Percentiles rank a stretch among this genome's conserved stretches.
Conservation (phyloP, 345 rosid genomes). For the Bruguiera parviflora region DNA sequence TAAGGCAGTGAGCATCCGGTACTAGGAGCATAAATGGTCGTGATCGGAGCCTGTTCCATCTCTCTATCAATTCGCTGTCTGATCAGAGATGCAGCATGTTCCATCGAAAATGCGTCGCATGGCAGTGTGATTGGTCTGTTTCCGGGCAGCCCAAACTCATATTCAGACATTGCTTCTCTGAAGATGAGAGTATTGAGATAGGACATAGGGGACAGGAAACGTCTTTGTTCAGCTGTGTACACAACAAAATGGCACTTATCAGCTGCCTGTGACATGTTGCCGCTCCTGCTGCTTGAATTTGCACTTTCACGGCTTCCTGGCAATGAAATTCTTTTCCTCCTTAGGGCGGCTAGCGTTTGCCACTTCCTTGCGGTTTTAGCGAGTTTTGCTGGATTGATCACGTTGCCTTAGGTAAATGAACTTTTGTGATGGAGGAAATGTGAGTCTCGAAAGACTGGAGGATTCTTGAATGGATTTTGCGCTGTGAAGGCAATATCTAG, state of each 20-base stretch:
- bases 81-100: constrained; percentile 22
- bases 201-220: constrained; percentile 29
- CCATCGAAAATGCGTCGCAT: constrained; percentile 31
- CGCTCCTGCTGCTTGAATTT: neutral
- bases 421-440: neutral
- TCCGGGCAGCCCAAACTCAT: constrained; percentile 33
- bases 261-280: constrained; percentile 7
- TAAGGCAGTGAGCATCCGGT: constrained; percentile 7
- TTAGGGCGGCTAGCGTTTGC: constrained; percentile 25
- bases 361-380: constrained; percentile 36
- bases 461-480: neutral
- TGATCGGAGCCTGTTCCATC: constrained; percentile 19
- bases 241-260: constrained; percentile 36
- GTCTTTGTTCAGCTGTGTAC: constrained; percentile 27
- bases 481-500: neutral
- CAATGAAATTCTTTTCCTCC: constrained; percentile 23
- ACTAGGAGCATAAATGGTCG: neutral
- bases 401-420: neutral
- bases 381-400: constrained; percentile 33
- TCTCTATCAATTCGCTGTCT: constrained; percentile 7
- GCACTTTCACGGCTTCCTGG: neutral
- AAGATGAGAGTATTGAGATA: constrained; percentile 21
- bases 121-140: constrained; percentile 31
- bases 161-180: constrained; percentile 24
- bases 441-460: neutral